Evolutionary conservation across 768 basidiomycete species (phyloP).

Genomic region (Lentinula edodes): DNA sequence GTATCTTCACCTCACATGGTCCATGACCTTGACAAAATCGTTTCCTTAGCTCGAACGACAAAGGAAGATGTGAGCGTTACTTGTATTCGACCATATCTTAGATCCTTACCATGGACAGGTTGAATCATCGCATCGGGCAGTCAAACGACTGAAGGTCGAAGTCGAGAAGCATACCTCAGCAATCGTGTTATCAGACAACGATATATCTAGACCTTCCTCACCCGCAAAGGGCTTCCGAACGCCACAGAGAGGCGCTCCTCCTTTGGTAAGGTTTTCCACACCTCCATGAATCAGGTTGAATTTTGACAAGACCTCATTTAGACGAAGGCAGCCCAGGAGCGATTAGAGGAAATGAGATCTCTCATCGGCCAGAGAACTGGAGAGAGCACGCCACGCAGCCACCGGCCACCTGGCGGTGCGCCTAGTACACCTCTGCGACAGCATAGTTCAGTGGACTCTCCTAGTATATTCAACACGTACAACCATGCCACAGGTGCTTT

Average conservation of each 20-base stretch:
- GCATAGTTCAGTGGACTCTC: conserved; percentile 6
- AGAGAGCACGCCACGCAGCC: conserved; percentile 42
- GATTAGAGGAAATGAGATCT: conserved; percentile 80
- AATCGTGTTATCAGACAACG: conserved; percentile 19
- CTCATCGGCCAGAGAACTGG: conserved; percentile 58
- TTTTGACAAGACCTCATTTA: conserved; percentile 20
- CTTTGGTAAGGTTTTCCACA: conserved; percentile 30
- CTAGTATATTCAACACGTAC: background rate
- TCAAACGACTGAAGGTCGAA: conserved; percentile 75
- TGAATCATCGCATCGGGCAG: conserved; percentile 59
- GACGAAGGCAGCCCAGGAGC: conserved; percentile 72
- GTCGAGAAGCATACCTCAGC: conserved; percentile 38
- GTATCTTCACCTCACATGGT: conserved; percentile 24
- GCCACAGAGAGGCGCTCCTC: conserved; percentile 35
- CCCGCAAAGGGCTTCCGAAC: conserved; percentile 52
- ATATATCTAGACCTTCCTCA: conserved; percentile 43
- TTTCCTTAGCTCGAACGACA: conserved; percentile 46
- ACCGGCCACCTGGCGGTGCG: conserved; percentile 34
- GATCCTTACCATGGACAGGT: conserved; percentile 38
- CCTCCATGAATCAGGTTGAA: conserved; percentile 1
- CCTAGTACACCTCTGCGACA: conserved; percentile 25
- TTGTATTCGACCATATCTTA: background rate
- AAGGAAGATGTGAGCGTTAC: conserved; percentile 56
- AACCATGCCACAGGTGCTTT: conserved; percentile 32
- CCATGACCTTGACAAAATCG: conserved; percentile 38